Conservation (phyloP, 2,329 filamentous ascomycete species). For the Colletotrichum sojae region DNA sequence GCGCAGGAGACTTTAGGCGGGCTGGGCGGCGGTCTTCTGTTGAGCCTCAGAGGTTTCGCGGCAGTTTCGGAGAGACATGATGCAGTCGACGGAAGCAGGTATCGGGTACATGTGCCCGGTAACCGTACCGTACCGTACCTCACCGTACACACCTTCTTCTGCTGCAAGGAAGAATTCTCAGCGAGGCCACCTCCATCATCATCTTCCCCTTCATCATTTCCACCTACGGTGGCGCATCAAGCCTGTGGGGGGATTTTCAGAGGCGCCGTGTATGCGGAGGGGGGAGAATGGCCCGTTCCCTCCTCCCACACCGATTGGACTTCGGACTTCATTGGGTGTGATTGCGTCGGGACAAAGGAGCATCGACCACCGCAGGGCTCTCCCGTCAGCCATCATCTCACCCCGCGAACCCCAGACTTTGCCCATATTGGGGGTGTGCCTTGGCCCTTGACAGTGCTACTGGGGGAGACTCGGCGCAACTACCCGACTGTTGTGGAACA, state of each 20-base stretch:
- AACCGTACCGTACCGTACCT: not conserved
- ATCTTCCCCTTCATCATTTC: not conserved
- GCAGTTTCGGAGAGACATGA: not conserved
- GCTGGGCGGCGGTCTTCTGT: not conserved
- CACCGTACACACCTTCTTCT: not conserved
- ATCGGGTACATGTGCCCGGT: slow-evolving; percentile 8
- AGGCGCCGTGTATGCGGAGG: slow-evolving; percentile 10
- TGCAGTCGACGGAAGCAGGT: not conserved
- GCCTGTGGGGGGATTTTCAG: slow-evolving; percentile 31
- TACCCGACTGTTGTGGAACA: slow-evolving; percentile 16
- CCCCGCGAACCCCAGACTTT: slow-evolving; percentile 34
- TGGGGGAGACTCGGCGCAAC: slow-evolving; percentile 1
- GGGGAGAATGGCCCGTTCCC: slow-evolving; percentile 20
- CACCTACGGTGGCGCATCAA: no score
- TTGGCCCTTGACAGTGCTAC: slow-evolving; percentile 2
- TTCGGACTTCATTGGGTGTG: slow-evolving; percentile 32
- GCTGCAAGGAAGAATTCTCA: not conserved
- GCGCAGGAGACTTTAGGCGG: not conserved
- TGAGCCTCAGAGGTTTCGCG: slow-evolving; percentile 29
- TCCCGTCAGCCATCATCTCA: slow-evolving; percentile 12
- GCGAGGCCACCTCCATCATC: slow-evolving; percentile 18
- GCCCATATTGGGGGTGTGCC: slow-evolving; percentile 2
- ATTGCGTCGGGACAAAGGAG: slow-evolving; percentile 33
- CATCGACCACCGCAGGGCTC: slow-evolving; percentile 23
- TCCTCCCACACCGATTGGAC: slow-evolving; percentile 2